These are phyloP conservation scores for Paecilomyces sp. DNA, from an alignment of 2,329 filamentous ascomycete species.

Conservation along the genomic window DNA sequence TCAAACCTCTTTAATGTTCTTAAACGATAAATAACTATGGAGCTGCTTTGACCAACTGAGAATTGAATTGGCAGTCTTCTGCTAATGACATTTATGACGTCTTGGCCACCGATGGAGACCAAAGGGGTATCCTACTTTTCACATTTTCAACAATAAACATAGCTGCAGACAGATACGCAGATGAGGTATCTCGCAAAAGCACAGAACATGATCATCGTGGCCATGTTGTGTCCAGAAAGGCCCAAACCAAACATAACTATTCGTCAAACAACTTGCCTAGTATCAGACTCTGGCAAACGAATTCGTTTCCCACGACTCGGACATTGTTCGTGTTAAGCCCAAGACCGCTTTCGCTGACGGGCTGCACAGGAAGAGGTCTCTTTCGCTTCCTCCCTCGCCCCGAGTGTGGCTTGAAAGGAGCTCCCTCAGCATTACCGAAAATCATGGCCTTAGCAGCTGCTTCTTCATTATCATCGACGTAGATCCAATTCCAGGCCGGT, in stretches of 20 bases:
- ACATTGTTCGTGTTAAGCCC: conserved; percentile 45
- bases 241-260: conserved; percentile 9
- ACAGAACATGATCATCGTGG: neutral
- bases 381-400: conserved; percentile 37
- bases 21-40: neutral
- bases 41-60: conserved; percentile 3
- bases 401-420: conserved; percentile 19
- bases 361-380: conserved; percentile 21
- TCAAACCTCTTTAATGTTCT: neutral
- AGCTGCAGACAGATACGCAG: neutral
- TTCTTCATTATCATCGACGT: conserved; percentile 60
- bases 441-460: conserved; percentile 46
- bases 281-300: conserved; percentile 88
- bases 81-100: neutral
- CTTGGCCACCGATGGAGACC: neutral
- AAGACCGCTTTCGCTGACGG: conserved; percentile 20
- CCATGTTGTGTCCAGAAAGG: conserved; percentile 2
- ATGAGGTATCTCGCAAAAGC: neutral
- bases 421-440: conserved; percentile 9
- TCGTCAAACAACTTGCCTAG: conserved; percentile 69
- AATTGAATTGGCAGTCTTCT: neutral
- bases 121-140: neutral
- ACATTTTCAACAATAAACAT: neutral
- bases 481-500: conserved; percentile 65
- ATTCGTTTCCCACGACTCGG: conserved; percentile 71